Evolutionary conservation across 1,284 basidiomycete species (phyloP), one percentile per base, ranked within the genome.

Genomic region (Microbotryum intermedium): DNA sequence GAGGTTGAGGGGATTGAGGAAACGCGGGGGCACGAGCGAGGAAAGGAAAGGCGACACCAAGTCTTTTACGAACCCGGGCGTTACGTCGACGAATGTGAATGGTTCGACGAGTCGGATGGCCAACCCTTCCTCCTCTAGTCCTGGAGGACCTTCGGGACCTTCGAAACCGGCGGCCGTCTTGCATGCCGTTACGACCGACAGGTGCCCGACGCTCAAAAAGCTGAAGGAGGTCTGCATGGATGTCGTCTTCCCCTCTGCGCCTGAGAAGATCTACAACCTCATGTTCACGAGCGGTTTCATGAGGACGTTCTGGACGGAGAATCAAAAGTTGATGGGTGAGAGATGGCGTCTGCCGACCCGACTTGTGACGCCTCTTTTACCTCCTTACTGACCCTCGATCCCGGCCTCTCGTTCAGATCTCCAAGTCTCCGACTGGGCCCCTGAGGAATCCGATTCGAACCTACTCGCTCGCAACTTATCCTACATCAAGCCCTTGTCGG

Each of bases 211-310:
- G 43, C 54, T 64, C 70, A 72, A 69, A 61, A 61, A 51, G 51
- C 54, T 57, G 54, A 66, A 66, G 54, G 64, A 66, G 52, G 55
- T 60, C 6, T 66, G 64, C 56, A 53, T 68, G 55, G 66, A 68
- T 44, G 39, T 56, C 5, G 43, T 54, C 0, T 80, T 97, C 56
- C 90, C 91, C 11, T 89, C 89, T 29, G 87, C 90, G 0, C 93
- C 93, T 1, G 93, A 97, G 71, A 88, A 89, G 77, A 87, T 97
- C 51, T 90, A 97, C 77, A 93, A 93, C 72, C 79, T 99, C 68
- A 89, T 98, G 78, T 97, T 97, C 74, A 86, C 90, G 55, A 92
- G 89, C 75, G 91, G 87, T 30, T 99, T 97, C 78, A 88, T 93
- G 73, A 93, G 92, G 74, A 86, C 88, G 39, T 99, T 98, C 75